These are phyloP conservation scores for Bruguiera parviflora DNA, from an alignment of 345 rosid species.

Conservation along the genomic window DNA sequence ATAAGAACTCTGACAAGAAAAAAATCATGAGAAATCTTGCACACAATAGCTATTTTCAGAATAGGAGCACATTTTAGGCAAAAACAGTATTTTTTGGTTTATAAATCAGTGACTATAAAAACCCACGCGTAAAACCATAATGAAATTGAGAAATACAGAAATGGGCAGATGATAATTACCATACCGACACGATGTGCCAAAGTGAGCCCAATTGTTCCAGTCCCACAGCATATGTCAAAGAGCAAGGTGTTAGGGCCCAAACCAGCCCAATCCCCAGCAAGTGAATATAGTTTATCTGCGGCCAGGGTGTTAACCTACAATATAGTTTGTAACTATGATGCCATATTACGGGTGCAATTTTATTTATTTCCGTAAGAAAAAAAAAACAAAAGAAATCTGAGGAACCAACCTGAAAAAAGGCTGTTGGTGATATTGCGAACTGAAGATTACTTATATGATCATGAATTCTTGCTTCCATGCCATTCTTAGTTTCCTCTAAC, in stretches of 20 bases:
- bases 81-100: background rate
- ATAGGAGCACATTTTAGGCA: too few relatives aligned
- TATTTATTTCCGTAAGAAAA: constrained; percentile 1
- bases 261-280: constrained; percentile 98
- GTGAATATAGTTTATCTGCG: constrained; percentile 92
- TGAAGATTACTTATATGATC: constrained; percentile 70
- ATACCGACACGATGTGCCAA: constrained; percentile 88
- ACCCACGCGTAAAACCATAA: background rate
- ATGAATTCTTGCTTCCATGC: constrained; percentile 71
- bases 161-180: constrained; percentile 49
- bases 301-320: constrained; percentile 85
- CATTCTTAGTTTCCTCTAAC: constrained; percentile 26
- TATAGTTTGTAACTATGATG: background rate
- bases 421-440: constrained; percentile 89
- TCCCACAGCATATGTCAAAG: constrained; percentile 94
- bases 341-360: background rate
- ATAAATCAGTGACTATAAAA: background rate
- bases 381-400: constrained; percentile 4
- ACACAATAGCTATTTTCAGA: too few relatives aligned
- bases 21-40: too few relatives aligned
- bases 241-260: constrained; percentile 80
- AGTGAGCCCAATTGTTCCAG: constrained; percentile 94
- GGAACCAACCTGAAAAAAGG: constrained; percentile 77
- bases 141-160: background rate
- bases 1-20: background rate